These are phyloP conservation scores for Smithsoniella earleae DNA, from an alignment of 163 green algal species.

Conservation along the genomic window DNA sequence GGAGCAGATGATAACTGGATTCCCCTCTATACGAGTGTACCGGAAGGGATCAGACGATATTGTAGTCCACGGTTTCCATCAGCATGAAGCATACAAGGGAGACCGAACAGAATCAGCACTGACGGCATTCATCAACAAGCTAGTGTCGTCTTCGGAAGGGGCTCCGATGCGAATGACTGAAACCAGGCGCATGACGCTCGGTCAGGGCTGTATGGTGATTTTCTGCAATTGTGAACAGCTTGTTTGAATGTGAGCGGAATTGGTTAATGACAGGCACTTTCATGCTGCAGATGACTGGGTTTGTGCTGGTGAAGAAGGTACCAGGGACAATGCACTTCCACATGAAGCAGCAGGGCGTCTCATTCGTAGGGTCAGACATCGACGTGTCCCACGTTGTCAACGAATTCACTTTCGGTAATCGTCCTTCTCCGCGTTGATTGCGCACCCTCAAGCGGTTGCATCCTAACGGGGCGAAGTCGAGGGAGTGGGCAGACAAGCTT, in stretches of 20 bases:
- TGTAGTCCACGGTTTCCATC: conserved; percentile 47
- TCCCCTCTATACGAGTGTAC: conserved; percentile 85
- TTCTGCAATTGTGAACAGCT: background rate
- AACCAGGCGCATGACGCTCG: conserved; percentile 1
- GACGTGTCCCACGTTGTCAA: conserved; percentile 80
- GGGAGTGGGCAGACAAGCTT: conserved; percentile 83
- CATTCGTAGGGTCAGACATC: conserved; percentile 75
- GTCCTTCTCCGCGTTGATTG: conserved; percentile 48
- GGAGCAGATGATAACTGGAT: conserved; percentile 72
- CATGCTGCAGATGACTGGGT: conserved; percentile 52
- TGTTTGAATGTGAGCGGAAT: too few species aligned
- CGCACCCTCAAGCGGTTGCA: conserved; percentile 32
- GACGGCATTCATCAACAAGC: conserved; percentile 63
- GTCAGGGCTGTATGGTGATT: background rate
- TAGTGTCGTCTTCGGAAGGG: conserved; percentile 59
- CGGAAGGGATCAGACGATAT: conserved; percentile 70
- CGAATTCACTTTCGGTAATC: conserved; percentile 58
- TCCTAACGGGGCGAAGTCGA: background rate
- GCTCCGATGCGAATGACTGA: conserved; percentile 30
- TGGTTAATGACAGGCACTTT: too few species aligned
- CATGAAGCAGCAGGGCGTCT: conserved; percentile 67
- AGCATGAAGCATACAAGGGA: conserved; percentile 63
- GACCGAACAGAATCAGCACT: conserved; percentile 76
- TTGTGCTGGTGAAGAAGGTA: conserved; percentile 93
- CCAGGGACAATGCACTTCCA: conserved; percentile 80